Evolutionary conservation across 2,329 filamentous ascomycete genomes (phyloP), one percentile per base, ranked within the genome.

Genomic region (Clarireedia homoeocarpa): DNA sequence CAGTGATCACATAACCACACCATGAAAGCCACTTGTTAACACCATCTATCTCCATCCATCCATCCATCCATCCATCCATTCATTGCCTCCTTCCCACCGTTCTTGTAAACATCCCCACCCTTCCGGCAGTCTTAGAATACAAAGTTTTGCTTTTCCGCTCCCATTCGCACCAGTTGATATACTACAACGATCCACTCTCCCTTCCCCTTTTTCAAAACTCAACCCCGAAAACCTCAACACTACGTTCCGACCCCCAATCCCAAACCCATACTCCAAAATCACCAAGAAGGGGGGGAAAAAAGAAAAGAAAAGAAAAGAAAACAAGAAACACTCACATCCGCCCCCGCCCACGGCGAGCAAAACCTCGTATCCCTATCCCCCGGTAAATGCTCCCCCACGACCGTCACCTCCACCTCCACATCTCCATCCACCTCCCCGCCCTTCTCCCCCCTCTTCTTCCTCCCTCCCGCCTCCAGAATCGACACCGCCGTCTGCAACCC

Each of bases 381-480:
- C 1, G 74, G 75, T 4, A 73, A 64, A 60, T 75, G 69, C 6
- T 72, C 66, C 6, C 74, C 73, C 6, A 77, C 59, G 20, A 77
- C 65, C 0, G 71, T 75, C 30, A 77, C 23, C 23, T 24, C 15
- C 6, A 15, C 10, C 15, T 24, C 20, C 20, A 20, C 24, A 47
- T 14, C 45, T 24, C 24, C 42, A 20, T 46, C 20, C 7, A 5
- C 45, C 36, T 38, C 15, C 36, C 44, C 17, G 26, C 26, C 5
- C n/a, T 27, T 12, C 26, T 5, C 15, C 26, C 7, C 14, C 14
- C 17, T 14, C 39, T 38, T 15, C 36, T 4, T 46, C 42, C 20
- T n/a, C 20, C 5, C n/a, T 0, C 2, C 23, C 12, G 2, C 14
- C 42, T 47, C 45, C 6, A 54, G 23, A 4, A 54, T 6, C 7